Evolutionary conservation across 164 flowering plant species (phyloP).

Genomic region (Dillenia turbinata): DNA sequence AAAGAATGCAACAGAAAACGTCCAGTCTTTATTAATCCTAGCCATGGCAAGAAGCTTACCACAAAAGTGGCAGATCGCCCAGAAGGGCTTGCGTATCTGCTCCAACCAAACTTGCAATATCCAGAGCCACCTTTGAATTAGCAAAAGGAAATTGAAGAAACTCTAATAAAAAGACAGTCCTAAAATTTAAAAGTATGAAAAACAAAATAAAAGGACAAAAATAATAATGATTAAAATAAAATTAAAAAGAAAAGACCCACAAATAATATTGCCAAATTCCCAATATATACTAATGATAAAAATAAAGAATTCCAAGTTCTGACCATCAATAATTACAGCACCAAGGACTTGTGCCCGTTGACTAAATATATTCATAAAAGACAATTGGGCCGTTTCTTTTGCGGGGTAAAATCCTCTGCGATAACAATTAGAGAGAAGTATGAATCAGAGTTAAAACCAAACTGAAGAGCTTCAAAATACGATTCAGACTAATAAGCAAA

Average conservation of each 20-base stretch:
- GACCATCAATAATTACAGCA: constrained; percentile 80
- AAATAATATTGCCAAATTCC: no score
- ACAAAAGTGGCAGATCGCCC: constrained; percentile 79
- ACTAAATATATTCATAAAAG: constrained; percentile 63
- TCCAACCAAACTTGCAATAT: constrained; percentile 97
- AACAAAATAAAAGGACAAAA: background rate
- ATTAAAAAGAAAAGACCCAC: no score
- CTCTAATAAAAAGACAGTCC: background rate
- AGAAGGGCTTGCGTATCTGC: constrained; percentile 71
- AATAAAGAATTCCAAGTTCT: constrained; percentile 8
- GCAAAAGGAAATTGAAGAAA: background rate
- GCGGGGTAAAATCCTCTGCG: constrained; percentile 36
- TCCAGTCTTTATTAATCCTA: background rate
- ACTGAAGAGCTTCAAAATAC: no score
- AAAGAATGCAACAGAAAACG: no score
- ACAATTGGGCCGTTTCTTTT: constrained; percentile 29
- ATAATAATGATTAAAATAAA: background rate
- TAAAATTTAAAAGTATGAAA: background rate
- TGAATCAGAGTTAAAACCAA: no score
- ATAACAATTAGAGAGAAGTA: constrained; percentile 6
- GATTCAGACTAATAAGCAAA: no score
- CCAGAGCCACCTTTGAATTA: constrained; percentile 81
- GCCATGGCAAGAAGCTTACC: constrained; percentile 39
- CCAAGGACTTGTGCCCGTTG: constrained; percentile 58
- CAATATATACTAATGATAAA: background rate